Evolutionary conservation across 371 early-diverging fungal species (phyloP), one percentile per base, ranked within the genome.

Genomic region (Paraphysoderma sedebokerense): DNA sequence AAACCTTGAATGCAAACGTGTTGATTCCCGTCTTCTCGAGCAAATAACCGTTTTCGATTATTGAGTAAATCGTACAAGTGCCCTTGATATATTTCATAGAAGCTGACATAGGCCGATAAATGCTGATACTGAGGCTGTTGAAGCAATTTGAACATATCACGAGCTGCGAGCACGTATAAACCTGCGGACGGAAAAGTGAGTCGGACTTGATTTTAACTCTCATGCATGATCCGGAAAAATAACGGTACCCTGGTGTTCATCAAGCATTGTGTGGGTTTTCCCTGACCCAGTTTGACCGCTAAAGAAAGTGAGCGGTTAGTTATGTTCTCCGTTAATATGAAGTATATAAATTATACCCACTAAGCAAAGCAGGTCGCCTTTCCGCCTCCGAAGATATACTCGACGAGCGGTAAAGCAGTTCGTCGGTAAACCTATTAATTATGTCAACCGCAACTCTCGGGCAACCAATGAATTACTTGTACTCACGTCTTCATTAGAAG

Each of bases 311-410:
- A 27, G 6, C 37, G 4, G 5, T 9, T 34, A 47, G 27, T 34
- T 11, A 26, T 27, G 26, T 22, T 6, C 12, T 11, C 8, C 22
- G 2, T 26, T 29, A 9, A 3, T 31, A 11, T 35, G 7, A 13
- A 26, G 35, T 24, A 24, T n/a, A 49, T 9, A 34, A 39, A 33
- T n/a, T 9, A 7, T 13, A 59, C 54, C 15, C 27, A 85, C 82
- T 96, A 97, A 44, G 98, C 98, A 72, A 99, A 95, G 58, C 98
- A 90, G 7, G 98, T 96, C 0, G 96, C 95, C 59, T 93, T 93
- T 37, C 97, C 98, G 2, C 97, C 98, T 20, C 66, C 57, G 51
- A 98, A 89, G 5, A 92, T 74, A 64, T 92, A 89, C 36, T 92
- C 81, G 0, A 99, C 97, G 28, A 99, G 63, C 2, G 91, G 92